Evolutionary conservation across 164 flowering plant species (phyloP).

Genomic region (Vitis rupestris): DNA sequence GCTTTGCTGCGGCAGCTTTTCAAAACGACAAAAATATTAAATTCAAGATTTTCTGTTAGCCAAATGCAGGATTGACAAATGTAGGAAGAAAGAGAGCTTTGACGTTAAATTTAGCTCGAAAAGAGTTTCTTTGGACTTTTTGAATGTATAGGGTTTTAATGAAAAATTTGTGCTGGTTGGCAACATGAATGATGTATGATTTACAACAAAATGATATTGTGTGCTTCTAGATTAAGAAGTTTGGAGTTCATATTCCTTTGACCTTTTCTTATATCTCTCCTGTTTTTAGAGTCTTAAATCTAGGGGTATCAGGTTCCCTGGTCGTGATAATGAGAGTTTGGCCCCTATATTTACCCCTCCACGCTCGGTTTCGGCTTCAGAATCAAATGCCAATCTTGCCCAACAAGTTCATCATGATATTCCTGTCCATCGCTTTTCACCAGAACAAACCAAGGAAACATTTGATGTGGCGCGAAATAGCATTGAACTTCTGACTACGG

Average conservation of each 20-base stretch:
- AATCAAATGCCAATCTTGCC: constrained; percentile 29
- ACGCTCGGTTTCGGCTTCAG: constrained; percentile 57
- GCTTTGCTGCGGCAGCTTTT: too few relatives aligned
- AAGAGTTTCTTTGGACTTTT: too few relatives aligned
- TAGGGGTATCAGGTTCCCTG: constrained; percentile 90
- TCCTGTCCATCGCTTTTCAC: constrained; percentile 53
- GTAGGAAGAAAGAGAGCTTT: too few relatives aligned
- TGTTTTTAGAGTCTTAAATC: constrained; percentile 70
- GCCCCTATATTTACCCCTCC: constrained; percentile 94
- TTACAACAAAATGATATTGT: too few relatives aligned
- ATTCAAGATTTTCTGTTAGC: too few relatives aligned
- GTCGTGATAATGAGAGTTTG: constrained; percentile 90
- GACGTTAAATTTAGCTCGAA: too few relatives aligned
- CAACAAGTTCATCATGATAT: constrained; percentile 44
- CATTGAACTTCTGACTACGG: constrained; percentile 88
- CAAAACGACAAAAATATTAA: too few relatives aligned
- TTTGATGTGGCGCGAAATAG: constrained; percentile 94
- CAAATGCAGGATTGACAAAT: too few relatives aligned
- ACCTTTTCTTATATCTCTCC: not conserved
- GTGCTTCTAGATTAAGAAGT: too few relatives aligned
- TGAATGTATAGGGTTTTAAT: too few relatives aligned
- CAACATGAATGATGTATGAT: too few relatives aligned
- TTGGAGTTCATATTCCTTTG: not conserved
- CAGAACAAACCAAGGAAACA: constrained; percentile 90
- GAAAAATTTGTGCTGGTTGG: too few relatives aligned